Conservation (phyloP, 257 asterid species). For the Primulina huaijiensis region DNA sequence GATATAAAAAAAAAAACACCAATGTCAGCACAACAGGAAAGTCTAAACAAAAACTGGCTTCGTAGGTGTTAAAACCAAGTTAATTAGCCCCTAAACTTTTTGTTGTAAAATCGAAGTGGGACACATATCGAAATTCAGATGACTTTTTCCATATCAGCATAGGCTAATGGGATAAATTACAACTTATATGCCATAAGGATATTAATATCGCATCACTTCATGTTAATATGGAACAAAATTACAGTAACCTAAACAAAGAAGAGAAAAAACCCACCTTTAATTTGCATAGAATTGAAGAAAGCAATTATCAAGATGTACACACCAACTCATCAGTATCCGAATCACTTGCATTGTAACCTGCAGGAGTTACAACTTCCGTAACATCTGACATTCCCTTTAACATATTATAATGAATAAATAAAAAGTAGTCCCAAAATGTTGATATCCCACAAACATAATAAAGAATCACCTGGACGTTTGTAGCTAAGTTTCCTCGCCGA, state of each 20-base stretch:
- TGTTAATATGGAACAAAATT: too few species aligned
- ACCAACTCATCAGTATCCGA: constrained; percentile 60
- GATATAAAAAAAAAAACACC: neutral
- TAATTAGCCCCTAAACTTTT: neutral
- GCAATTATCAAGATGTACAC: constrained; percentile 33
- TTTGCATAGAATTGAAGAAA: constrained; percentile 2
- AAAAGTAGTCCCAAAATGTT: neutral
- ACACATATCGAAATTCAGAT: neutral
- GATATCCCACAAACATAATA: neutral
- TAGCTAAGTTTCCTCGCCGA: constrained; percentile 68
- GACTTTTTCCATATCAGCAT: neutral
- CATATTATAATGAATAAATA: neutral
- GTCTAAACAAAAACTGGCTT: neutral
- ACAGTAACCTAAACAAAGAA: constrained; percentile 12
- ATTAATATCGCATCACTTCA: neutral
- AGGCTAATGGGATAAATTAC: neutral
- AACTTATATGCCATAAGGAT: neutral
- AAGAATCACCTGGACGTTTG: constrained; percentile 69
- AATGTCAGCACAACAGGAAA: neutral
- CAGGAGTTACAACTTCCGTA: constrained; percentile 8
- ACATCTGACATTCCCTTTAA: neutral
- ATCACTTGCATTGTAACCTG: constrained; percentile 83
- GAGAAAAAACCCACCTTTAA: constrained; percentile 32
- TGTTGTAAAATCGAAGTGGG: neutral
- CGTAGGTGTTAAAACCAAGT: neutral